Evolutionary conservation across 495 filamentous ascomycete species (phyloP), one percentile per base, ranked within the genome.

Genomic region (Lophiotrema nucula): DNA sequence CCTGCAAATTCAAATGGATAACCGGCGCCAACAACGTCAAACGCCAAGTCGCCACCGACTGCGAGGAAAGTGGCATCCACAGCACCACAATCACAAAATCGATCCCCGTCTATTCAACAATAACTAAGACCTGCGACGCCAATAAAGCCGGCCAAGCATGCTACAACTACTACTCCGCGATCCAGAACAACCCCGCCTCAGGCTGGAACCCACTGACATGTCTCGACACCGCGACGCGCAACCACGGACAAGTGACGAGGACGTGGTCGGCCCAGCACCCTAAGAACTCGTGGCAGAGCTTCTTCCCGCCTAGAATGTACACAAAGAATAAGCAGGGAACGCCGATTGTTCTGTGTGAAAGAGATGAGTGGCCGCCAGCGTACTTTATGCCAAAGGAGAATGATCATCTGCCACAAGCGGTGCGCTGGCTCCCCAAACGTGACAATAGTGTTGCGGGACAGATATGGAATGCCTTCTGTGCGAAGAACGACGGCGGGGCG

Each of bases 121-220:
- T 26, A 4, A 31, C 23, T 4, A n/a, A 49, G 12, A 21, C 25
- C 4, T 49, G 47, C 18, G 23, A 23, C 2, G 25, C 21, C 23
- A 18, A 6, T 0, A 49, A 49, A 19, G n/a, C n/a, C 4, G n/a
- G 25, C 11, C 47, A 49, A 33, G 47, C 47, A 8, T 49, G 47
- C 47, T 49, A 49, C 15, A 24, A 49, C 28, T 49, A 49, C 47
- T 49, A 49, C 13, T 49, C 47, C 1, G 47, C 27, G 2, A 49
- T 49, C 18, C 11, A 33, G 12, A 49, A 49, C 15, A 35, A 49
- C 21, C 22, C 22, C 8, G 47, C 22, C 4, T 1, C 21, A 18
- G 35, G 22, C 11, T 49, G 25, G 47, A 27, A 35, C 26, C 25
- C 15, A 2, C 35, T 31, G 19, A 49, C 47, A 2, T 49, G 47